Percentiles rank a stretch among this genome's conserved stretches.
phyloP scores from a whole-genome alignment of 1,139 yeast genomes.

The Scheffersomyces segobiensis region DNA sequence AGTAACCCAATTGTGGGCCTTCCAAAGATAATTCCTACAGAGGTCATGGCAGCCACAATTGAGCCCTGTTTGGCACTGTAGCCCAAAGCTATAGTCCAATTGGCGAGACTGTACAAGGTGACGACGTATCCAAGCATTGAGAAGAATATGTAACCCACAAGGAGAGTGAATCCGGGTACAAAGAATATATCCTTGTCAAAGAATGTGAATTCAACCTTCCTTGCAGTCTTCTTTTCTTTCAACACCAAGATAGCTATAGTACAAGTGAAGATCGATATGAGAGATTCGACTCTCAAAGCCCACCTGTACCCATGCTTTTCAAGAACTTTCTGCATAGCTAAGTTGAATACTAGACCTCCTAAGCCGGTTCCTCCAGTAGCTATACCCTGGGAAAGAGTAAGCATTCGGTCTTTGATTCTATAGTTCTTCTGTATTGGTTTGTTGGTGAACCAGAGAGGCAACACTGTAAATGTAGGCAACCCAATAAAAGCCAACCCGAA shows the following conservation, averaged over 20 bases:
- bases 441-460: neutral
- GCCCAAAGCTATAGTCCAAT: conserved; percentile 4
- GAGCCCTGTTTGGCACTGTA: conserved; percentile 3
- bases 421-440: neutral
- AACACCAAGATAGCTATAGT: neutral
- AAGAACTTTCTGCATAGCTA: conserved; percentile 15
- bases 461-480: neutral
- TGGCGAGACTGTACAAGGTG: conserved; percentile 3
- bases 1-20: conserved; percentile 2
- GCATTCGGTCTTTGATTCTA: neutral
- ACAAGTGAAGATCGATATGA: neutral
- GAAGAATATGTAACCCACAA: neutral
- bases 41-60: conserved; percentile 3
- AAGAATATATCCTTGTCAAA: neutral
- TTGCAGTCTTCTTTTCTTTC: conserved; percentile 4
- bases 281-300: conserved; percentile 11
- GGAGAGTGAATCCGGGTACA: conserved; percentile 2
- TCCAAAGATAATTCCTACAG: conserved; percentile 3
- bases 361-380: neutral
- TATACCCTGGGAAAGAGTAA: neutral
- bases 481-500: conserved; percentile 15
- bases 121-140: conserved; percentile 4
- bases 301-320: conserved; percentile 11
- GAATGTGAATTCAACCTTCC: conserved; percentile 2
- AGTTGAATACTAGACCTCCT: conserved; percentile 8